Conservation (phyloP, 2,329 filamentous ascomycete genomes). For the Colletotrichum musicola region DNA sequence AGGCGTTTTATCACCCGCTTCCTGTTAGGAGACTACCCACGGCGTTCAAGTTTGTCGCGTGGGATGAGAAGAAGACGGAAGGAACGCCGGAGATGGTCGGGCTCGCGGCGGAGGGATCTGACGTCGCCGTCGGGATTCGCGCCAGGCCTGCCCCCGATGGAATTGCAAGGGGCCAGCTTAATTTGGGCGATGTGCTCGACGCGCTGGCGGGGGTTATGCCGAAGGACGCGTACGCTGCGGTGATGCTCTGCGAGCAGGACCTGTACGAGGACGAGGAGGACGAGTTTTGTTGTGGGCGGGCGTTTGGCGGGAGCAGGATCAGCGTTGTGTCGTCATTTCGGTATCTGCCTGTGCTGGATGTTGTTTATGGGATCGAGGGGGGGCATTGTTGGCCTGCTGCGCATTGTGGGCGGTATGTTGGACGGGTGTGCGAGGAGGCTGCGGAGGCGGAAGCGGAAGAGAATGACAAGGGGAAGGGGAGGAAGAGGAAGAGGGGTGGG, state of each 20-base stretch:
- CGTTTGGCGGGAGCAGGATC: slow-evolving; percentile 74
- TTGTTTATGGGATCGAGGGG: slow-evolving; percentile 52
- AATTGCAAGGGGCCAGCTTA: slow-evolving; percentile 64
- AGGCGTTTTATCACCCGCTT: slow-evolving; percentile 66
- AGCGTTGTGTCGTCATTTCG: slow-evolving; percentile 72
- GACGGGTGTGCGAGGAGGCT: slow-evolving; percentile 48
- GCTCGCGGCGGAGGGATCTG: slow-evolving; percentile 51
- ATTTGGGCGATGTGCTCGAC: slow-evolving; percentile 72
- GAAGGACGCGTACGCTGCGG: slow-evolving; percentile 68
- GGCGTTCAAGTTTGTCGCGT: slow-evolving; percentile 60
- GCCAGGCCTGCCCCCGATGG: slow-evolving; percentile 61
- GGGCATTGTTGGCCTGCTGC: slow-evolving; percentile 74
- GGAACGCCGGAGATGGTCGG: slow-evolving; percentile 51
- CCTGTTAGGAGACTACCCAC: slow-evolving; percentile 58
- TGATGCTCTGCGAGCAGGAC: slow-evolving; percentile 72
- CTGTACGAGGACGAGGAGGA: slow-evolving; percentile 75
- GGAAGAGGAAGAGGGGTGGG: not conserved
- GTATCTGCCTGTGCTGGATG: slow-evolving; percentile 67
- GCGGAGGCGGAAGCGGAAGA: not conserved
- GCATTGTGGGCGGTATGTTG: slow-evolving; percentile 68
- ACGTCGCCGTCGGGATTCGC: slow-evolving; percentile 62
- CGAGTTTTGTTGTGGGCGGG: slow-evolving; percentile 74
- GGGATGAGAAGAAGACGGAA: slow-evolving; percentile 50
- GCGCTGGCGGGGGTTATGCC: slow-evolving; percentile 66
- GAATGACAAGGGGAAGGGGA: not conserved